phyloP scores from a whole-genome alignment of 2,329 filamentous ascomycete species.

The Neospermospora avenae region DNA sequence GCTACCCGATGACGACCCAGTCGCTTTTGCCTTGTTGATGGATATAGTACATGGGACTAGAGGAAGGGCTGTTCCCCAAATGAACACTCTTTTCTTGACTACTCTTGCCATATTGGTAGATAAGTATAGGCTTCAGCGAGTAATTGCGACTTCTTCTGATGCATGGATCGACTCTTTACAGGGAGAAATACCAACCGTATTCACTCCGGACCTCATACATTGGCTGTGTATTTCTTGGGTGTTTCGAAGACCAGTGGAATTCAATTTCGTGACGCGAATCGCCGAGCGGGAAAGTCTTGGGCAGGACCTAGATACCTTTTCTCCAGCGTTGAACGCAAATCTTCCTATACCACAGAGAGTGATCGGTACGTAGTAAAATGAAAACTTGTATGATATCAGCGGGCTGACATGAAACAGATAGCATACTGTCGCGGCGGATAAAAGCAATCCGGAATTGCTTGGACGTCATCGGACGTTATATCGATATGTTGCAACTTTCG shows the following conservation, averaged over 20 bases:
- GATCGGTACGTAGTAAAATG: slow-evolving; percentile 4
- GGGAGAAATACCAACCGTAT: slow-evolving; percentile 2
- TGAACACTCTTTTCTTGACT: slow-evolving; percentile 32
- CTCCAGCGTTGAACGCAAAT: slow-evolving; percentile 9
- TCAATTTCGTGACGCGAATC: slow-evolving; percentile 12
- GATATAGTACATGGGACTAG: slow-evolving; percentile 8
- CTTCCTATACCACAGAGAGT: slow-evolving; percentile 17
- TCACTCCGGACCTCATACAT: slow-evolving; percentile 10
- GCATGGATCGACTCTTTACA: slow-evolving; percentile 11
- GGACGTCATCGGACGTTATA: slow-evolving; percentile 32
- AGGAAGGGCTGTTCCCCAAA: slow-evolving; percentile 20
- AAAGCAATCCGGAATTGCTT: slow-evolving; percentile 31
- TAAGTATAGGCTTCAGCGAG: slow-evolving; percentile 28
- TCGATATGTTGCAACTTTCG: slow-evolving; percentile 21
- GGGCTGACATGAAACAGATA: slow-evolving; percentile 3
- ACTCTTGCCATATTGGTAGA: slow-evolving; percentile 32
- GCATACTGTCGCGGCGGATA: slow-evolving; percentile 6
- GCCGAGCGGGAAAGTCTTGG: slow-evolving; percentile 13
- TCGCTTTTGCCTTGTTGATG: slow-evolving; percentile 12
- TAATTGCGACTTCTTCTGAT: neutral
- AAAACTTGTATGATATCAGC: no score
- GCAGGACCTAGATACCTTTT: slow-evolving; percentile 4
- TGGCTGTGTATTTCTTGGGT: slow-evolving; percentile 22
- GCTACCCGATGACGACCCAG: slow-evolving; percentile 14
- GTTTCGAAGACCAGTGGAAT: slow-evolving; percentile 13